Conservation (phyloP, 768 basidiomycete species). For the Solioccasus polychromus region DNA sequence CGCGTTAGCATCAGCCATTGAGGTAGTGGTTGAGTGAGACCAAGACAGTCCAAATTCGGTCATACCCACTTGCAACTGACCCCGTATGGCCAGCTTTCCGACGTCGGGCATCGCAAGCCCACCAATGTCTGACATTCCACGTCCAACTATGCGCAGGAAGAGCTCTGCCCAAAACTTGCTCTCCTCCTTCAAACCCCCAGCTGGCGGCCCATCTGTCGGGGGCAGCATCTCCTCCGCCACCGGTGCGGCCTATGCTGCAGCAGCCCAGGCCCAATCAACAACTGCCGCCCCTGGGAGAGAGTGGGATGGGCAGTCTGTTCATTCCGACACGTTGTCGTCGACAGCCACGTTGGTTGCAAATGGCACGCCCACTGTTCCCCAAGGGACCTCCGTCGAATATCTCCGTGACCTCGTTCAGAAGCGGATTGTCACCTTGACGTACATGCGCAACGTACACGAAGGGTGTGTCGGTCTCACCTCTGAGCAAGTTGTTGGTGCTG, state of each 20-base stretch:
- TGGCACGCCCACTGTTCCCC: slow-evolving; percentile 33
- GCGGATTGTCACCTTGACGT: slow-evolving; percentile 80
- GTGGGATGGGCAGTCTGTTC: slow-evolving; percentile 64
- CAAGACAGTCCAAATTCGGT: slow-evolving; percentile 17
- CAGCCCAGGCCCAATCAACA: slow-evolving; percentile 36
- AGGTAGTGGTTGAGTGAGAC: neutral
- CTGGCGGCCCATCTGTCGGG: slow-evolving; percentile 25
- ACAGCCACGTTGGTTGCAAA: slow-evolving; percentile 40
- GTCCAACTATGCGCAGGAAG: slow-evolving; percentile 77
- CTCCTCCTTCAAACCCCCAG: slow-evolving; percentile 58
- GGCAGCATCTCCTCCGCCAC: slow-evolving; percentile 35
- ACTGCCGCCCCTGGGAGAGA: slow-evolving; percentile 32
- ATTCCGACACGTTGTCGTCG: slow-evolving; percentile 24
- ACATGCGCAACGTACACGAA: slow-evolving; percentile 81
- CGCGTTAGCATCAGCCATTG: neutral
- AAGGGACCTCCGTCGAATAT: slow-evolving; percentile 75
- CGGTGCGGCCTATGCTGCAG: slow-evolving; percentile 38
- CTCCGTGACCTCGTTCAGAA: slow-evolving; percentile 79
- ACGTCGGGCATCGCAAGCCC: slow-evolving; percentile 16
- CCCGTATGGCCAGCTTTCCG: slow-evolving; percentile 19
- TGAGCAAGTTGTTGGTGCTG: neutral
- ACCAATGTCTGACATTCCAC: slow-evolving; percentile 32
- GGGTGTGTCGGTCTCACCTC: slow-evolving; percentile 52
- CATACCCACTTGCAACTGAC: slow-evolving; percentile 6
- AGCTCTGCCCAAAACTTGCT: slow-evolving; percentile 83